phyloP scores from a whole-genome alignment of 768 basidiomycete species.

The Lenzites betulinus region DNA sequence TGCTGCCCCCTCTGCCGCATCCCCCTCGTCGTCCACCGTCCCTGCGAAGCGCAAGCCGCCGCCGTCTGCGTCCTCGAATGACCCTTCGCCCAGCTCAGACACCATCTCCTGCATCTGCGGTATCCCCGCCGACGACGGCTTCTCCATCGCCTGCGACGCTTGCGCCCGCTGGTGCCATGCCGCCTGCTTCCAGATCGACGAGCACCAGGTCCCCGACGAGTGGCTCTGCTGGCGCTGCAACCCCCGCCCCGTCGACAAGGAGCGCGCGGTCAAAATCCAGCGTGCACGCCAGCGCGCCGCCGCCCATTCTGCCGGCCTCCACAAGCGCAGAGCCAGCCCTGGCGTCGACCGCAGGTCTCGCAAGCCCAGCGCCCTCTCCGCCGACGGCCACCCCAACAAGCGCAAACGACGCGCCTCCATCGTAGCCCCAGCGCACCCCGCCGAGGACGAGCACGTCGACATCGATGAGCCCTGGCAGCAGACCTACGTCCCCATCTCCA shows the following conservation, averaged over 20 bases:
- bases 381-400: slow-evolving; percentile 37
- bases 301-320: slow-evolving; percentile 26
- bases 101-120: slow-evolving; percentile 76
- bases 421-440: slow-evolving; percentile 25
- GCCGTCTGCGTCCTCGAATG: slow-evolving; percentile 14
- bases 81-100: slow-evolving; percentile 39
- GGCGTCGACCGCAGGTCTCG: slow-evolving; percentile 41
- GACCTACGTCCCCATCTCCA: slow-evolving; percentile 47
- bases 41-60: slow-evolving; percentile 43
- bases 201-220: slow-evolving; percentile 66
- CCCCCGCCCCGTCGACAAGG: slow-evolving; percentile 49
- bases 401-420: slow-evolving; percentile 44
- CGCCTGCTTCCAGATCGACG: slow-evolving; percentile 68
- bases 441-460: slow-evolving; percentile 50
- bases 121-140: slow-evolving; percentile 75
- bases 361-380: slow-evolving; percentile 38
- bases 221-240: slow-evolving; percentile 77
- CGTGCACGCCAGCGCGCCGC: slow-evolving; percentile 40
- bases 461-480: slow-evolving; percentile 50
- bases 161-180: slow-evolving; percentile 87
- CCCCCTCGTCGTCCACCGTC: slow-evolving; percentile 32
- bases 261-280: slow-evolving; percentile 50
- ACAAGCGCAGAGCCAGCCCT: slow-evolving; percentile 40
- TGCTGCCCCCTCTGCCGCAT: slow-evolving; percentile 33
- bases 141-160: slow-evolving; percentile 81